Percentiles rank a stretch among this genome's conserved stretches.
Conservation (phyloP, 176 grass and related monocot species). For the Puccinellia tenuiflora region DNA sequence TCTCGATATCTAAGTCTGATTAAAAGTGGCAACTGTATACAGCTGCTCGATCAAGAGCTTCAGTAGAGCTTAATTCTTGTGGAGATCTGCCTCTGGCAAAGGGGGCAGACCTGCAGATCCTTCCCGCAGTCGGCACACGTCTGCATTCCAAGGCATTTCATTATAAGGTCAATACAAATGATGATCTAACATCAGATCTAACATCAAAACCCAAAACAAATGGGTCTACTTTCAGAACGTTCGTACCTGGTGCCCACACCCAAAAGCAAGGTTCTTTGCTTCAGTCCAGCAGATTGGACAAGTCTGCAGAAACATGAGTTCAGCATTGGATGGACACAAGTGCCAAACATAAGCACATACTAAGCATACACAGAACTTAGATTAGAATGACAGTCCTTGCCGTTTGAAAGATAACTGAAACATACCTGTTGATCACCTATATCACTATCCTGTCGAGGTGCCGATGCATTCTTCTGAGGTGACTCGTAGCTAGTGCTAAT, state of each 20-base stretch:
- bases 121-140: conserved; percentile 62
- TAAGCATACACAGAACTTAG: not conserved
- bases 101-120: conserved; percentile 57
- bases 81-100: conserved; percentile 60
- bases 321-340: not conserved
- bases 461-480: conserved; percentile 15
- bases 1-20: not conserved
- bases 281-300: conserved; percentile 70
- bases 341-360: not conserved
- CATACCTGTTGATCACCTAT: conserved; percentile 67
- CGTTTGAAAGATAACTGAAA: not conserved
- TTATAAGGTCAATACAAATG: not conserved
- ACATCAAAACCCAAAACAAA: not conserved
- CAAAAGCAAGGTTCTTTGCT: conserved; percentile 75
- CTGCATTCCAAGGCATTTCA: conserved; percentile 24
- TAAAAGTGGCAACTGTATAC: not conserved
- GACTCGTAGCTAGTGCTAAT: conserved; percentile 27
- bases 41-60: conserved; percentile 1
- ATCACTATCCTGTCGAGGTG: conserved; percentile 31
- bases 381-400: not conserved
- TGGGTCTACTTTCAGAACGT: not conserved
- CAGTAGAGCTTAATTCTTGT: conserved; percentile 72
- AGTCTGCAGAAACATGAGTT: conserved; percentile 27
- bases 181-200: too few species aligned
- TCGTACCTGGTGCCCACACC: conserved; percentile 83